Base-by-base conservation (phyloP, 305 asterid species). In the Stenogyne calaminthoides region DNA sequence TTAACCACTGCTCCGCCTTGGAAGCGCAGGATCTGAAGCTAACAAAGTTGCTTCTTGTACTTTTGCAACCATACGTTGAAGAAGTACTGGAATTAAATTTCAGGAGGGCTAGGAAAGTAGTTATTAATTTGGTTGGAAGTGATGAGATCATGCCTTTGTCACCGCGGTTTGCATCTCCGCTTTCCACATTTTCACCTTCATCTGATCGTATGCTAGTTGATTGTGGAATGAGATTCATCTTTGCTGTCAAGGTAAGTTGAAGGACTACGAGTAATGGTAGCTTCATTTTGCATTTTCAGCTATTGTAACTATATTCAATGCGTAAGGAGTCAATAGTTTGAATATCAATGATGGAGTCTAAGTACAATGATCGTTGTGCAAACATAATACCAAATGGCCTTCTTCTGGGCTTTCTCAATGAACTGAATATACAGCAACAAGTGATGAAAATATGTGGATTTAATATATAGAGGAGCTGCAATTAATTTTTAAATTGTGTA, bases 151-250 rank as follows among this genome's bases (percentile, higher is more conserved):
- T 83, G 81, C 93, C 91, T 60, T 81, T 94, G 58, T 94, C 99
- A 20, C 99, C 97, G 49, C 99, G 97, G 52, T 86, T 94, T 77
- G 99, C 97, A n/a, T 91, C 97, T 78, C 99, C 99, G 7, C 96
- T 94, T 72, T 86, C 99, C 62, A 88, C 97, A 54, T 94, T 94
- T 72, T 85, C 91, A 67, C 82, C 88, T 72, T 81, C 96, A 9
- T 90, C 97, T 57, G 99, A 92, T 74, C 87, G 89, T 42, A 36
- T 84, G 85, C 91, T 90, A 66, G 97, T 89, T 80, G 95, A 88
- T 73, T 87, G 97, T 72, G 99, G 99, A 77, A 88, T 88, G 93
- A 88, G 92, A 76, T 94, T 94, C 78, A 84, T 91, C 73, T 92
- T 84, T 77, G 87, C 86, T 51, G 89, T 90, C 86, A 94, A 90